Base-by-base conservation (phyloP, 352 stramenopile species). In the Peronospora destructor region DNA sequence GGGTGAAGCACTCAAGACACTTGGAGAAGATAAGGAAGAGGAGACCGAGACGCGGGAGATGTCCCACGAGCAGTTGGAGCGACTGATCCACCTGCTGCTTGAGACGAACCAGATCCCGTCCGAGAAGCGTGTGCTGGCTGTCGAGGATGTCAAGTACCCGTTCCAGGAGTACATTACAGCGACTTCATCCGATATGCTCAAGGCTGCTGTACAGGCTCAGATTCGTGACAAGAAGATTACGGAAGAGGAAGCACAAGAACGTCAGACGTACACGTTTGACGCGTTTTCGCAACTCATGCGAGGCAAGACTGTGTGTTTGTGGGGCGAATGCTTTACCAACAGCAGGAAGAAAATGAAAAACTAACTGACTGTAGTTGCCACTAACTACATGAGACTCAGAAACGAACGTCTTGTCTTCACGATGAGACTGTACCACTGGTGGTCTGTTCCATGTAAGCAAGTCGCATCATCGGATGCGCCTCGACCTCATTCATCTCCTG, bases 331-430 rank as follows among this genome's bases (percentile, higher is more conserved):
- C 57, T 92, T 90, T 50, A 67, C 73, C 43, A 89, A 82, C 56
- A 73, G 59, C 30, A 90, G 85, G 66, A 92, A 90, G 65, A 73
- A 73, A 43, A 88, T 88, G 77, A 88, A 86, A 59, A 88, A 83
- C 52, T 88, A 83, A 46, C 39, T 36, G 19, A 26, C 11, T 7
- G 23, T 39, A 37, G 36, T 30, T 42, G 40, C 19, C 16, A 46
- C 29, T 14, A n/a, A 23, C 26, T 19, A 19, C 12, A 37, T 3
- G 3, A 19, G 33, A 6, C 7, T 11, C 12, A 14, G 2, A 16
- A n/a, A 39, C 10, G 33, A 11, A 17, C 6, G 7, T 6, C 3
- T 34, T n/a, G 7, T 9, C 30, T 33, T 33, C 23, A 45, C 11
- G 32, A 16, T 10, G 21, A 14, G n/a, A 25, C 17, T 13, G 23